phyloP scores from a whole-genome alignment of 257 asterid species.

The Nicotiana undulata region DNA sequence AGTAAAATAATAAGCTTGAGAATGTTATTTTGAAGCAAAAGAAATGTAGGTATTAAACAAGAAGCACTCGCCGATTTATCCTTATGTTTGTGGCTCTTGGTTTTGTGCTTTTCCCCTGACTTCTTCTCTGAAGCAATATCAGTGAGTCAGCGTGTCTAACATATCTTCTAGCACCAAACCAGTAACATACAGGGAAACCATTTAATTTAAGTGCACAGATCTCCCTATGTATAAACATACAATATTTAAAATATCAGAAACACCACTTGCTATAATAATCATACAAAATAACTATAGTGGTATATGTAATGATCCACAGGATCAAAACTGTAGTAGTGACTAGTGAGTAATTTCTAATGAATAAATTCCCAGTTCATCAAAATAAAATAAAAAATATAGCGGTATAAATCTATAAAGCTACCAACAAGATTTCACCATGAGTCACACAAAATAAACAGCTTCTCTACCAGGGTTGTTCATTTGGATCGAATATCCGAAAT shows the following conservation, averaged over 20 bases:
- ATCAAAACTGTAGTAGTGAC: too few species aligned
- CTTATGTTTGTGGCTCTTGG: slow-evolving; percentile 41
- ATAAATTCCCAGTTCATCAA: too few species aligned
- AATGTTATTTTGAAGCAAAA: background rate
- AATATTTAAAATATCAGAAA: background rate
- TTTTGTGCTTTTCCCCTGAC: slow-evolving; percentile 51
- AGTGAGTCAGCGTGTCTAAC: slow-evolving; percentile 11
- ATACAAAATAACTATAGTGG: too few species aligned
- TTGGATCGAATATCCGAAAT: too few species aligned
- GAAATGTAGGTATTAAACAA: background rate
- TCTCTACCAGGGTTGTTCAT: too few species aligned
- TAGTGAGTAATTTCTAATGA: too few species aligned
- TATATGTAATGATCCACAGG: too few species aligned
- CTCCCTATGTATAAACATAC: background rate
- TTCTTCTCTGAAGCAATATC: slow-evolving; percentile 40
- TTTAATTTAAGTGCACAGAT: background rate
- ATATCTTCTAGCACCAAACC: slow-evolving; percentile 9
- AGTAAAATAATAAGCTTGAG: background rate
- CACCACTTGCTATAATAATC: background rate
- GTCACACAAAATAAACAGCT: too few species aligned
- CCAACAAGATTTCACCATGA: background rate
- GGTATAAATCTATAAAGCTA: background rate
- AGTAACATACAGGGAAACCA: background rate
- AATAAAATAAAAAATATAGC: too few species aligned
- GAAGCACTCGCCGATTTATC: slow-evolving; percentile 43